Conservation (phyloP, 2,329 filamentous ascomycete genomes). For the Blumeriella jaapii region DNA sequence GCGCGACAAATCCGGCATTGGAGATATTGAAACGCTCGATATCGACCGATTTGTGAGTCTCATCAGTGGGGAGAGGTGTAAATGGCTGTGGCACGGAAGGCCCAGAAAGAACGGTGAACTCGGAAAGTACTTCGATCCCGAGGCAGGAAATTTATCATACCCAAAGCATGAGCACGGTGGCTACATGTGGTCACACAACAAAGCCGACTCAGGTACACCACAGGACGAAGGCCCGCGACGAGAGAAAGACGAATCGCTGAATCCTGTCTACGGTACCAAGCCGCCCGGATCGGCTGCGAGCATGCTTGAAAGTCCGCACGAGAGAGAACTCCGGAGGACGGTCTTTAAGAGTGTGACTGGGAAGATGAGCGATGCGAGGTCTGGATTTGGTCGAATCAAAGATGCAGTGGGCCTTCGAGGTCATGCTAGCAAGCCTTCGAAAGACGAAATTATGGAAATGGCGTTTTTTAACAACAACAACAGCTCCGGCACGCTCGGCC, state of each 20-base stretch:
- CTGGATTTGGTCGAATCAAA: conserved; percentile 74
- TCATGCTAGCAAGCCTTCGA: conserved; percentile 43
- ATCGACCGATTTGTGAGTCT: conserved; percentile 73
- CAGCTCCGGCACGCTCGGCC: conserved; percentile 10
- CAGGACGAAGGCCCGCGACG: conserved; percentile 40
- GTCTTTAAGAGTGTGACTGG: conserved; percentile 72
- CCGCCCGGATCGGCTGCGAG: conserved; percentile 36
- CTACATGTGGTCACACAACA: conserved; percentile 35
- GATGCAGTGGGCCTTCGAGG: conserved; percentile 58
- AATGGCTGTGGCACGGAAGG: conserved; percentile 94
- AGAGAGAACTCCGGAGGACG: conserved; percentile 48
- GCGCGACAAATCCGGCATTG: conserved; percentile 74
- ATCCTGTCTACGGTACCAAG: conserved; percentile 32
- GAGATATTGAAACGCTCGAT: conserved; percentile 85
- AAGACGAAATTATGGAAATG: conserved; percentile 33
- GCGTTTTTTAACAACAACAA: conserved; percentile 20
- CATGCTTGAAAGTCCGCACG: conserved; percentile 39
- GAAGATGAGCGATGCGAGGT: conserved; percentile 69
- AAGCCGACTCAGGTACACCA: conserved; percentile 37
- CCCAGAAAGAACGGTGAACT: conserved; percentile 48
- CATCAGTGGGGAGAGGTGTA: conserved; percentile 69
- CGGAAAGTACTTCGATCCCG: conserved; percentile 33
- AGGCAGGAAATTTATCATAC: conserved; percentile 38
- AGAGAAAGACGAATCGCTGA: conserved; percentile 30
- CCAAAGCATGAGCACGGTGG: conserved; percentile 43